These are phyloP conservation scores for Quercus ilex DNA, from an alignment of 306 rosid species.

Conservation along the genomic window DNA sequence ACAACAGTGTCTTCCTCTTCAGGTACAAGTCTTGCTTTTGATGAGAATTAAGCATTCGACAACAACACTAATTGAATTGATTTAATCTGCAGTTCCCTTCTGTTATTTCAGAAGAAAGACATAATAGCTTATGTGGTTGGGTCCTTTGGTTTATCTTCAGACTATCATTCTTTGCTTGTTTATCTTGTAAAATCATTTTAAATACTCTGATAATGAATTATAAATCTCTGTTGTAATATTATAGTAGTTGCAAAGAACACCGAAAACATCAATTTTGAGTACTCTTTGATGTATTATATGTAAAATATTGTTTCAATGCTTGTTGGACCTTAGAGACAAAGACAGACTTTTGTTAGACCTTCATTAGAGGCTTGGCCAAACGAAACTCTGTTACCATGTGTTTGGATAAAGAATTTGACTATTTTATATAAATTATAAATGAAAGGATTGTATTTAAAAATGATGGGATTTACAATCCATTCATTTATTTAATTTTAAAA, in stretches of 20 bases:
- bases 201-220: too few relatives aligned
- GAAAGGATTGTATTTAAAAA: too few relatives aligned
- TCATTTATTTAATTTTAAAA: too few relatives aligned
- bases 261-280: not conserved
- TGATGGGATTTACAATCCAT: too few relatives aligned
- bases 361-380: too few relatives aligned
- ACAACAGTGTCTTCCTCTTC: not conserved
- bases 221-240: not conserved
- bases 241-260: not conserved
- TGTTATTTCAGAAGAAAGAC: not conserved
- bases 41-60: not conserved
- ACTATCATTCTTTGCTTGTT: not conserved
- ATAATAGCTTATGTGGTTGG: not conserved
- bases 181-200: not conserved
- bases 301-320: too few relatives aligned
- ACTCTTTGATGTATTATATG: too few relatives aligned
- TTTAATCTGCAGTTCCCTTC: not conserved
- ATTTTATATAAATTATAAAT: too few relatives aligned
- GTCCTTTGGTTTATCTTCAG: not conserved
- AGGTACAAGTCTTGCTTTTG: not conserved
- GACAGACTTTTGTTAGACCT: too few relatives aligned
- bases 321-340: too few relatives aligned
- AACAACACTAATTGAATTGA: not conserved
- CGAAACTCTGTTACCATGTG: too few relatives aligned
- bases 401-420: too few relatives aligned